Conservation (phyloP, 2,329 filamentous ascomycete species). For the Hypoxylon sp. region DNA sequence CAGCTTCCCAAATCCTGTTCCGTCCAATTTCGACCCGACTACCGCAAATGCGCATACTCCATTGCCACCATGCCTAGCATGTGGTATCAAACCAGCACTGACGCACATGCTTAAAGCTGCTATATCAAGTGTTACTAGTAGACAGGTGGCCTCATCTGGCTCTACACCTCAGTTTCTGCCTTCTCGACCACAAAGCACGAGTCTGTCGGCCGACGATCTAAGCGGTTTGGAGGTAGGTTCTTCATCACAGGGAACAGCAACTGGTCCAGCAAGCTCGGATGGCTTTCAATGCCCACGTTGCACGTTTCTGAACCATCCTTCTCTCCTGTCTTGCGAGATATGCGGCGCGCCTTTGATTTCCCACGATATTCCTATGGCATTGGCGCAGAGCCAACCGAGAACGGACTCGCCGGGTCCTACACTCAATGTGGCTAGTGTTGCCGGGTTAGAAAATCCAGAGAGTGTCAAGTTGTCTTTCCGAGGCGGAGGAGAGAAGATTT, state of each 20-base stretch:
- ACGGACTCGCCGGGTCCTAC: slow-evolving; percentile 85
- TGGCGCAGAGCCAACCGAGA: slow-evolving; percentile 63
- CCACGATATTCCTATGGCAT: slow-evolving; percentile 61
- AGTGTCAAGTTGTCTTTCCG: slow-evolving; percentile 94
- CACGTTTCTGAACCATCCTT: slow-evolving; percentile 94
- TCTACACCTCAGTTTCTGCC: slow-evolving; percentile 39
- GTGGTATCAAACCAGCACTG: slow-evolving; percentile 91
- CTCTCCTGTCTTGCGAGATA: slow-evolving; percentile 87
- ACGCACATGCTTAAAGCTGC: slow-evolving; percentile 88
- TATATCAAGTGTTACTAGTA: slow-evolving; percentile 79
- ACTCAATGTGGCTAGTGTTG: slow-evolving; percentile 61
- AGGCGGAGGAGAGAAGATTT: slow-evolving; percentile 88
- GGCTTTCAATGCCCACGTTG: slow-evolving; percentile 83
- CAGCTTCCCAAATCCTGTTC: slow-evolving; percentile 92
- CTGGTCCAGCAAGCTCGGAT: slow-evolving; percentile 34
- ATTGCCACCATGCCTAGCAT: slow-evolving; percentile 89
- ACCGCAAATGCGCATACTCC: slow-evolving; percentile 84
- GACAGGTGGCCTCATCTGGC: slow-evolving; percentile 45
- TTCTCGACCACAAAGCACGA: slow-evolving; percentile 32
- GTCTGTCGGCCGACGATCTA: slow-evolving; percentile 29
- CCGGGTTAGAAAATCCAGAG: slow-evolving; percentile 72
- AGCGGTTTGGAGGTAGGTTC: slow-evolving; percentile 28
- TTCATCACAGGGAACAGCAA: slow-evolving; percentile 23
- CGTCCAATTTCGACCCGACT: slow-evolving; percentile 91
- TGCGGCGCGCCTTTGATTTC: slow-evolving; percentile 83